Conservation (phyloP, 2,329 filamentous ascomycete species). For the Metarhizium brunneum region DNA sequence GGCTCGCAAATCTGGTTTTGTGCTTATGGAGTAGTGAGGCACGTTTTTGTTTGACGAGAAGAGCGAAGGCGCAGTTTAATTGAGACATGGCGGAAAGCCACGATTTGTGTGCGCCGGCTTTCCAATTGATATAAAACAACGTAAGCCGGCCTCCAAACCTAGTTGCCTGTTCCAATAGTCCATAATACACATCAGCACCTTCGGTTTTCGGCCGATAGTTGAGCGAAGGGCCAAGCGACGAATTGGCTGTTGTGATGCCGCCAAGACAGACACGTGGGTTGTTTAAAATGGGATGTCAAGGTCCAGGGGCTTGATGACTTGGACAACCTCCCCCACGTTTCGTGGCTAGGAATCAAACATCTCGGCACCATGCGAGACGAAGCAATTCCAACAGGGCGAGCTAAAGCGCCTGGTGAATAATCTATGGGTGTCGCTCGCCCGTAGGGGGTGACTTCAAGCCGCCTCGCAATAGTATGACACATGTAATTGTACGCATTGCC, state of each 20-base stretch:
- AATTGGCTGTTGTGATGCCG: too few relatives aligned
- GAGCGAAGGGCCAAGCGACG: too few relatives aligned
- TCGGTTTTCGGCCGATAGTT: background rate
- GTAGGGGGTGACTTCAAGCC: too few relatives aligned
- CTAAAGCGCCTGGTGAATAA: background rate
- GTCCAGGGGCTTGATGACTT: too few relatives aligned
- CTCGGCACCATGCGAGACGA: background rate
- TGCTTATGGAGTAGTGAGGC: background rate
- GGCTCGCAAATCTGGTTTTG: background rate
- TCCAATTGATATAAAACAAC: too few relatives aligned
- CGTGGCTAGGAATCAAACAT: background rate
- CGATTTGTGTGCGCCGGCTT: background rate
- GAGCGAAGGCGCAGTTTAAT: background rate
- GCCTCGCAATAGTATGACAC: background rate
- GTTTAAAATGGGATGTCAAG: too few relatives aligned
- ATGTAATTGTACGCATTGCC: background rate
- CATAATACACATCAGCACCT: background rate
- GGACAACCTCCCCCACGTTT: background rate
- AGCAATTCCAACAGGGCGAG: background rate
- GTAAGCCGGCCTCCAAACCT: background rate
- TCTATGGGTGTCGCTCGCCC: background rate
- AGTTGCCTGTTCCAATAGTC: background rate
- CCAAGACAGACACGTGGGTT: too few relatives aligned
- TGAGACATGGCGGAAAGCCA: background rate
- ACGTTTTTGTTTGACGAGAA: background rate